phyloP scores from a whole-genome alignment of 108 stramenopile genomes.

The Pseudonitzschia delicatissima region DNA sequence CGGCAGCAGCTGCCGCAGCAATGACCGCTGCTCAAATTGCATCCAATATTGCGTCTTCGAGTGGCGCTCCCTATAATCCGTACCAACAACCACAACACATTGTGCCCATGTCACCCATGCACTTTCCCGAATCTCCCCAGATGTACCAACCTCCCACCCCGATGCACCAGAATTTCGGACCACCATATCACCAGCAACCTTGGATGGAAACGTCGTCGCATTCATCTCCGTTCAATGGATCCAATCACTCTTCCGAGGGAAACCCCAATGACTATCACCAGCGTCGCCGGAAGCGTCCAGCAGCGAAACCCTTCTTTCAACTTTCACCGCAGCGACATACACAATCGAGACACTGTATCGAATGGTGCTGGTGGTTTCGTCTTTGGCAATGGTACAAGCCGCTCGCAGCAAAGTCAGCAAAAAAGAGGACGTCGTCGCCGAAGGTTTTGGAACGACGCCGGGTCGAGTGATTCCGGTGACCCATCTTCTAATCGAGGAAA shows the following conservation, averaged over 20 bases:
- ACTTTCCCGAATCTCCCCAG: neutral
- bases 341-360: conserved; percentile 23
- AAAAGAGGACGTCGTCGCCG: conserved; percentile 28
- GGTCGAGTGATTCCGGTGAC: conserved; percentile 19
- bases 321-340: neutral
- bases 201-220: neutral
- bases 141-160: neutral
- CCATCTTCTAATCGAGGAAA: neutral
- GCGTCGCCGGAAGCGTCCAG: conserved; percentile 31
- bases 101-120: neutral
- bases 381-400: neutral
- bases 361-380: too few relatives aligned
- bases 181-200: conserved; percentile 1
- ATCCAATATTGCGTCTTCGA: conserved; percentile 26
- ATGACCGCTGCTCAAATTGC: conserved; percentile 76
- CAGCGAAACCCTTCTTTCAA: conserved; percentile 21
- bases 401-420: conserved; percentile 13
- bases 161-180: neutral
- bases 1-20: conserved; percentile 82
- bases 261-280: neutral
- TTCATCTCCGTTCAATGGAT: neutral
- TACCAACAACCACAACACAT: neutral
- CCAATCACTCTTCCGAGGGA: neutral
- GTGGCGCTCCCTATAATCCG: neutral
- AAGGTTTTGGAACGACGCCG: conserved; percentile 18